These are phyloP conservation scores for Aureobasidium melanogenum DNA, from an alignment of 2,329 filamentous ascomycete genomes.

Conservation along the genomic window DNA sequence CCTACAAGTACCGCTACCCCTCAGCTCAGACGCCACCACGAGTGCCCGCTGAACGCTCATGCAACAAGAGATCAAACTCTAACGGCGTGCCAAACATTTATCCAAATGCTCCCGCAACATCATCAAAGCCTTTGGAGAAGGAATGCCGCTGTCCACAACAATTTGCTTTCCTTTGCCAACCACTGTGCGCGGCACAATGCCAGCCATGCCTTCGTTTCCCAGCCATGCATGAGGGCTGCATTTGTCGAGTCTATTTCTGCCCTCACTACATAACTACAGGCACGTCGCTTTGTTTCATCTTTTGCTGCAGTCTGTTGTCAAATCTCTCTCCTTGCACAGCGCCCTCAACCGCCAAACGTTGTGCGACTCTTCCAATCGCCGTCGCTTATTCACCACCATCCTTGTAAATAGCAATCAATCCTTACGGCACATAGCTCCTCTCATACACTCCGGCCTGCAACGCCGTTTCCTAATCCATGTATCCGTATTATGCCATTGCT, in stretches of 20 bases:
- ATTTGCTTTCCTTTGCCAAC: not conserved
- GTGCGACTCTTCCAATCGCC: not conserved
- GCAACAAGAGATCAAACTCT: not conserved
- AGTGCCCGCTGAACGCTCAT: not conserved
- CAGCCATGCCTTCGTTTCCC: not conserved
- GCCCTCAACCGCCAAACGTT: slow-evolving; percentile 5
- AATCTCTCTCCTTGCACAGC: slow-evolving; percentile 9
- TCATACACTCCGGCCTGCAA: not conserved
- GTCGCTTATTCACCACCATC: not conserved
- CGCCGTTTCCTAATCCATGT: slow-evolving; percentile 1
- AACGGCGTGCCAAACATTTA: not conserved
- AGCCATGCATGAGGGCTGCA: not conserved
- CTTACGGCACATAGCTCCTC: slow-evolving; percentile 3
- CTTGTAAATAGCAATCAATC: slow-evolving; percentile 8
- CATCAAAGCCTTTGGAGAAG: slow-evolving; percentile 6
- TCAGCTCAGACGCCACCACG: slow-evolving; percentile 6
- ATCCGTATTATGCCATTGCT: not conserved
- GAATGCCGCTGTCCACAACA: not conserved
- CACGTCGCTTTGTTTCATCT: not conserved
- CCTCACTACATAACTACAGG: not conserved
- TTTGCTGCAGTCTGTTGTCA: slow-evolving; percentile 3
- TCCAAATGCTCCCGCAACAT: not conserved
- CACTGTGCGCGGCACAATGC: not conserved
- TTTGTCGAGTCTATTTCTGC: not conserved
- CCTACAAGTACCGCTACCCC: slow-evolving; percentile 2